Conservation (phyloP, 257 asterid genomes). For the Scutellaria minor region DNA sequence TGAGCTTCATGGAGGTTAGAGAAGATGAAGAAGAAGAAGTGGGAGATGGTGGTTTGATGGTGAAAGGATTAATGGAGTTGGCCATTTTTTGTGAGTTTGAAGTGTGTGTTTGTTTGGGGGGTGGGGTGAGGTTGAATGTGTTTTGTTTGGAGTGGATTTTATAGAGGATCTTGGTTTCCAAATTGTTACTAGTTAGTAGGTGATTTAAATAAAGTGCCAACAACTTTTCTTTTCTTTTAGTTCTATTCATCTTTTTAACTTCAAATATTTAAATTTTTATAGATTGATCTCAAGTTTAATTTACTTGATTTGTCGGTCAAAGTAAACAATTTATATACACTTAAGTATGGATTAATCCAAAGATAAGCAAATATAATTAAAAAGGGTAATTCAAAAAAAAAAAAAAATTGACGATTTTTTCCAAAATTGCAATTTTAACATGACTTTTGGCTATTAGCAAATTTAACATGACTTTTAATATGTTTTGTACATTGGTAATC, state of each 20-base stretch:
- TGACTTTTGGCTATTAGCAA: too few relatives aligned
- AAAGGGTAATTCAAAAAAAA: too few relatives aligned
- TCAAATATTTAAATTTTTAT: too few relatives aligned
- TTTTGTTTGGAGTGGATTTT: constrained; percentile 44
- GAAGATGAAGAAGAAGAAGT: constrained; percentile 42
- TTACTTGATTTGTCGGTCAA: too few relatives aligned
- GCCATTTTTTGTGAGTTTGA: constrained; percentile 34
- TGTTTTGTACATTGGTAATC: too few relatives aligned
- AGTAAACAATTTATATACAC: too few relatives aligned
- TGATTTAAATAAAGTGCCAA: constrained; percentile 65
- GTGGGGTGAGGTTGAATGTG: constrained; percentile 27
- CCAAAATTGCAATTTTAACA: too few relatives aligned
- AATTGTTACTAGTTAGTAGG: constrained; percentile 55
- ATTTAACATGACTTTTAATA: too few relatives aligned
- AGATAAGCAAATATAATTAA: too few relatives aligned
- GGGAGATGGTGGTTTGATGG: constrained; percentile 43
- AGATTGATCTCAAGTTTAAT: too few relatives aligned
- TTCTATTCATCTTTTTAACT: neutral
- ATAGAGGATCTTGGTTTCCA: constrained; percentile 69
- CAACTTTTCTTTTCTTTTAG: constrained; percentile 43
- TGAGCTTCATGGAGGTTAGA: constrained; percentile 54
- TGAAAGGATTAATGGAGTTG: constrained; percentile 45
- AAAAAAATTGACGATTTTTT: too few relatives aligned
- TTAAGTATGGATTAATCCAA: too few relatives aligned
- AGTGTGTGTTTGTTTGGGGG: neutral